phyloP scores from a whole-genome alignment of 805 yeast genomes.

The Lipomyces mesembrius region DNA sequence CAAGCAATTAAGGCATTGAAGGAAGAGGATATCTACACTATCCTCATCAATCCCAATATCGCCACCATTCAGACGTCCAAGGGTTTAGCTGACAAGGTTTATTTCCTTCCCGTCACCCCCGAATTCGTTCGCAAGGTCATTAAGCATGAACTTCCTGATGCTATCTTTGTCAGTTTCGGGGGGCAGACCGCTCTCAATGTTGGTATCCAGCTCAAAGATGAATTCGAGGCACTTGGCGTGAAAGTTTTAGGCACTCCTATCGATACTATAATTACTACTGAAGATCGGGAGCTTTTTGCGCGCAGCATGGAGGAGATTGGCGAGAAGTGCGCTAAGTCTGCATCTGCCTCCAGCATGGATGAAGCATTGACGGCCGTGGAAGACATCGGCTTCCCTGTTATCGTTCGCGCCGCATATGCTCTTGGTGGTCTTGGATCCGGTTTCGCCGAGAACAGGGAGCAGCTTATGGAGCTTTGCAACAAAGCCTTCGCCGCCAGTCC shows the following conservation, averaged over 20 bases:
- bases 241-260: constrained; percentile 96
- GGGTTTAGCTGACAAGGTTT: constrained; percentile 97
- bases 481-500: constrained; percentile 95
- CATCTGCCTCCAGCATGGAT: constrained; percentile 75
- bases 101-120: constrained; percentile 95
- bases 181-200: constrained; percentile 98
- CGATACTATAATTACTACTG: constrained; percentile 94
- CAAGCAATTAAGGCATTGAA: constrained; percentile 98
- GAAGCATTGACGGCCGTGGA: constrained; percentile 87
- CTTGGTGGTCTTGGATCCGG: constrained; percentile 98
- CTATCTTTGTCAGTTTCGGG: constrained; percentile 96
- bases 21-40: constrained; percentile 96
- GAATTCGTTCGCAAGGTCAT: constrained; percentile 96
- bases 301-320: constrained; percentile 91
- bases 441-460: constrained; percentile 85
- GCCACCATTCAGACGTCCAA: constrained; percentile 98
- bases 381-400: constrained; percentile 90
- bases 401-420: constrained; percentile 96
- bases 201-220: constrained; percentile 94
- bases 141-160: constrained; percentile 93
- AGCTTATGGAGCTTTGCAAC: constrained; percentile 80
- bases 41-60: constrained; percentile 94
- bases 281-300: constrained; percentile 96
- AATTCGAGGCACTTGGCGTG: constrained; percentile 88
- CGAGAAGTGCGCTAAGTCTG: constrained; percentile 94